Percentiles rank a stretch among this genome's conserved stretches.
These are phyloP conservation scores for Penicillium lividum DNA, from an alignment of 495 filamentous ascomycete species.

Conservation along the genomic window DNA sequence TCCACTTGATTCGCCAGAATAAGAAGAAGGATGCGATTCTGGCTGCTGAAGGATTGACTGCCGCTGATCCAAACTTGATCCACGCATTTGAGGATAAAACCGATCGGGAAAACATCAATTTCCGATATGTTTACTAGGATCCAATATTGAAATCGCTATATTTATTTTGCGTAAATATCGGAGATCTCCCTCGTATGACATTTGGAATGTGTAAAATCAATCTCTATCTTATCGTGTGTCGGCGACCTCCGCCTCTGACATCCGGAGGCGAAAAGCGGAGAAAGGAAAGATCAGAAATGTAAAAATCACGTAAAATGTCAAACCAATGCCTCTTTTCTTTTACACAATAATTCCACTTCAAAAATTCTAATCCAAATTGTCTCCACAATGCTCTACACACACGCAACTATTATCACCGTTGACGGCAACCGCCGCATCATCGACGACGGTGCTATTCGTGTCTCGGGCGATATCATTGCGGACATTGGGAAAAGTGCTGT, in stretches of 20 bases:
- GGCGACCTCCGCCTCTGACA: conserved; percentile 5
- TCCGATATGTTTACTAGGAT: conserved; percentile 49
- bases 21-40: conserved; percentile 42
- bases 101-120: conserved; percentile 48
- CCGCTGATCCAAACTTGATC: conserved; percentile 32
- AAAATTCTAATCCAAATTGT: background rate
- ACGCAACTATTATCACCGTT: conserved; percentile 50
- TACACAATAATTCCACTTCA: background rate
- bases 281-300: background rate
- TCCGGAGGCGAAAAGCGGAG: background rate
- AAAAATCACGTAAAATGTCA: background rate
- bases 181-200: background rate
- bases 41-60: conserved; percentile 27
- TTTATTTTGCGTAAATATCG: background rate
- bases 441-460: conserved; percentile 44
- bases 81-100: conserved; percentile 53
- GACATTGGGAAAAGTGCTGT: conserved; percentile 43
- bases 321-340: background rate
- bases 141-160: background rate
- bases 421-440: conserved; percentile 46
- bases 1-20: conserved; percentile 39
- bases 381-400: conserved; percentile 33
- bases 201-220: background rate
- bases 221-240: conserved; percentile 2
- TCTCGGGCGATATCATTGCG: conserved; percentile 36